phyloP scores from a whole-genome alignment of 331 rosid species.

The Rhamnella rubrinervis region DNA sequence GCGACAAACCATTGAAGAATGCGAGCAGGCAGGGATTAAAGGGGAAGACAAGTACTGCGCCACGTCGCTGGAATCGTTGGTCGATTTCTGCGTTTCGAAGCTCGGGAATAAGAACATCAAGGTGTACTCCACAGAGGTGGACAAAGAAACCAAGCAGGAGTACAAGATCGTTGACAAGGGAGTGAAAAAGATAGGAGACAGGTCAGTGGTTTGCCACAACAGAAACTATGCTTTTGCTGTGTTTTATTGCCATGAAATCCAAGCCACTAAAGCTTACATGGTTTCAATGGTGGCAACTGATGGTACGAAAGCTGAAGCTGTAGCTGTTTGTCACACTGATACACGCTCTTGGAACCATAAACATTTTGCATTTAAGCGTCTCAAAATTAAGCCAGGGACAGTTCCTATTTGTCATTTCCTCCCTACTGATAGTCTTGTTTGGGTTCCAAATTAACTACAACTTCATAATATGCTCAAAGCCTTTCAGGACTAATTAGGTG shows the following conservation, averaged over 20 bases:
- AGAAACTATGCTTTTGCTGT: constrained; percentile 23
- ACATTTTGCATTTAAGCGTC: constrained; percentile 15
- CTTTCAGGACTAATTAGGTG: not conserved
- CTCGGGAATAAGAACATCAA: constrained; percentile 18
- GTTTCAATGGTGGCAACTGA: constrained; percentile 30
- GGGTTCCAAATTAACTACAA: constrained; percentile 25
- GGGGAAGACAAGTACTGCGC: constrained; percentile 35
- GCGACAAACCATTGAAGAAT: constrained; percentile 10
- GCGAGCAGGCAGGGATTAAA: constrained; percentile 3
- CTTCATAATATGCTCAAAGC: not conserved
- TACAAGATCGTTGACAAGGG: not conserved
- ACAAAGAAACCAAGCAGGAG: constrained; percentile 8
- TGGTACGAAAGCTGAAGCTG: constrained; percentile 17
- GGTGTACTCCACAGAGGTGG: constrained; percentile 7
- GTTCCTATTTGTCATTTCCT: constrained; percentile 37
- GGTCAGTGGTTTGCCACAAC: constrained; percentile 28
- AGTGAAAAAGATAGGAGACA: constrained; percentile 6
- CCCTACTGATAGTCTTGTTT: constrained; percentile 15
- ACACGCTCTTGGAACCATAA: constrained; percentile 1
- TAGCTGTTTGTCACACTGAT: constrained; percentile 32
- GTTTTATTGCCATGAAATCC: constrained; percentile 38
- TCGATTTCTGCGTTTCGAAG: constrained; percentile 19
- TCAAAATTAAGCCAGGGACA: constrained; percentile 38
- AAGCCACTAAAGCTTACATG: constrained; percentile 23
- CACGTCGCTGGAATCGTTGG: constrained; percentile 24